Evolutionary conservation across 805 yeast species (phyloP), one percentile per base, ranked within the genome.

Genomic region (Sugiyamaella mastotermitis): DNA sequence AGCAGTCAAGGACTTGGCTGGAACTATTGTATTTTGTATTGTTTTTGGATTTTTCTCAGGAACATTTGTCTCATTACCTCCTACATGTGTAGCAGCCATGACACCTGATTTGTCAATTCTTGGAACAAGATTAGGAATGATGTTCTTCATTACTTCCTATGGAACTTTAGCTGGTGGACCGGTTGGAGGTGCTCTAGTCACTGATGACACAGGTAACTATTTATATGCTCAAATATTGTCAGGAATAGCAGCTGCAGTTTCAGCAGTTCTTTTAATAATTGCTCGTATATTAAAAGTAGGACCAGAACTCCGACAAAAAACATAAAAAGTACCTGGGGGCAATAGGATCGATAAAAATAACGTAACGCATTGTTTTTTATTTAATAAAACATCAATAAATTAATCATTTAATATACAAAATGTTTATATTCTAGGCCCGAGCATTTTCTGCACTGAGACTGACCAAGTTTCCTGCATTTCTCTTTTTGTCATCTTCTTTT

Each of bases 81-180:
- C 60, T 4, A 50, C 61, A 1, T 41, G 53, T 20, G 47, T 56
- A 3, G 58, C 60, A 2, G 41, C 46, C 16, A 32, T 52, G 16
- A 55, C 58, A 5, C 42, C 48, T 1, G 49, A 56, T 25, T 35
- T 53, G 23, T 43, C 46, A 9, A 37, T 49, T 20, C 45, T 54
- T 8, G 61, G 63, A 3, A 48, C 52, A 4, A 42, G 61, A 6
- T 81, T 84, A 83, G 83, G 83, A 2, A 41, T 76, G 25, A 71
- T 84, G 1, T 64, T 83, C 24, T 64, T 71, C 4, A 49, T 68
- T 10, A 78, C 80, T 28, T 69, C 87, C 0, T 66, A 72, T 48
- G 76, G 71, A 2, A 37, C 46, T 24, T 46, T 58, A 4, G 30
- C 50, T 2, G 61, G 61, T 0, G 48, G 58, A 6, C 59, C 62